Conservation (phyloP, 768 basidiomycete genomes). For the Agaricus subrufescens region DNA sequence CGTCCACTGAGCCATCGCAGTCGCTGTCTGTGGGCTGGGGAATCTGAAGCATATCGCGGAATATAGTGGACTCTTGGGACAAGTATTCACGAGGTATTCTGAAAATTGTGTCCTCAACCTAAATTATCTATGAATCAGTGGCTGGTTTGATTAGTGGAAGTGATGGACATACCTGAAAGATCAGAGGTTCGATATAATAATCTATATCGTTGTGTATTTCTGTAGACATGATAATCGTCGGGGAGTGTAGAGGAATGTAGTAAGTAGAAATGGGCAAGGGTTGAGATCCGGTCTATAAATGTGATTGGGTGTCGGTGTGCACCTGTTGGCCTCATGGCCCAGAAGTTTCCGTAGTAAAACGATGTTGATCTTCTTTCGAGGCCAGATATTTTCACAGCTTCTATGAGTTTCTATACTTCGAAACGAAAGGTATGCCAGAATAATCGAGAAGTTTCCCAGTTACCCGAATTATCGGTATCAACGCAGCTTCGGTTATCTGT, state of each 20-base stretch:
- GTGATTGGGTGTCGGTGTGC: too few relatives aligned
- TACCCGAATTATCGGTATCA: too few relatives aligned
- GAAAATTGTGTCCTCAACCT: conserved; percentile 36
- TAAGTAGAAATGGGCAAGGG: background rate
- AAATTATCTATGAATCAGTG: background rate
- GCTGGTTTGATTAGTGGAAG: background rate
- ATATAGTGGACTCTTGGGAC: conserved; percentile 26
- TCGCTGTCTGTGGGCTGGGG: conserved; percentile 13
- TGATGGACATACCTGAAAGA: background rate
- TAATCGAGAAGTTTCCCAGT: too few relatives aligned
- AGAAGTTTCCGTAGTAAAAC: too few relatives aligned
- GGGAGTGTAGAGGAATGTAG: background rate
- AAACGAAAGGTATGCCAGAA: too few relatives aligned
- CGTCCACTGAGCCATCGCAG: background rate
- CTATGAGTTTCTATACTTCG: too few relatives aligned
- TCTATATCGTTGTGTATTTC: background rate
- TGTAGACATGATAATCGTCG: background rate
- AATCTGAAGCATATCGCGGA: conserved; percentile 27
- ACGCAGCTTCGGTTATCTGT: too few relatives aligned
- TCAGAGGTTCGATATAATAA: background rate
- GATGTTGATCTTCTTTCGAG: too few relatives aligned
- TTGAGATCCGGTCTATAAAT: background rate
- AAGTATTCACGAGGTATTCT: conserved; percentile 33
- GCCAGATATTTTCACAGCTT: too few relatives aligned
- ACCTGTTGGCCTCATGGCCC: too few relatives aligned